Evolutionary conservation across 1,284 basidiomycete genomes (phyloP), one percentile per base, ranked within the genome.

Genomic region (Dichomitus squalens): DNA sequence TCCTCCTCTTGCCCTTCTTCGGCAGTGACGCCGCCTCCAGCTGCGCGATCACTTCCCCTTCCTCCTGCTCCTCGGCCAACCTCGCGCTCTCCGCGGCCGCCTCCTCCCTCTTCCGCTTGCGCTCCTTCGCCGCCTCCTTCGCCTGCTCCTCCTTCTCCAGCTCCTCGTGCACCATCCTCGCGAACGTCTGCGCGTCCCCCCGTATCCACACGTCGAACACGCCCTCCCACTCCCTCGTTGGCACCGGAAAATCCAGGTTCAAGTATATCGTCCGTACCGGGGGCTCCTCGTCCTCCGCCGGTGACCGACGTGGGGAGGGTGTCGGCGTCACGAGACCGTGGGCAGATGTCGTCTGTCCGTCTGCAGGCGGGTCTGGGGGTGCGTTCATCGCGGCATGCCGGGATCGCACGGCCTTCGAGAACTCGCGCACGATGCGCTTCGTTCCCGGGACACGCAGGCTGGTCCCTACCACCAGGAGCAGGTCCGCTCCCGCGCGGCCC

Each of bases 151-250:
- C 54, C 72, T 73, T 33, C 65, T 75, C 75, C 29, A 90, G 75
- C 70, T 85, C 86, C 25, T 78, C 77, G 54, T 77, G 78, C 57
- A 90, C 69, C 63, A 83, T 71, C 39, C 74, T 72, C 2, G 90
- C 89, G 72, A 95, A 93, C 23, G 70, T 70, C 72, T 97, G 95
- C 3, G 93, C 87, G 69, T 98, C 93, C 3, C 95, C 94, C 66
- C 93, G 86, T 46, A 95, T 73, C 93, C 94, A 98, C 27, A 87
- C 83, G 72, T 98, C 95, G 66, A 98, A 97, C 2, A 95, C 88
- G 21, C 87, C 92, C 63, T 92, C 88, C 94, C 94, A 97, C 64
- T 95, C 92, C 50, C 86, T 80, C 7, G 87, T 87, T 9, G 92
- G 92, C 12, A 87, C 83, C 0, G 95, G 95, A 67, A 95, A 94